A percentile compares a stretch with the other conserved stretches of the same genome.
Conservation (phyloP, 2,329 filamentous ascomycete genomes). For the Pyricularia pennisetigena region DNA sequence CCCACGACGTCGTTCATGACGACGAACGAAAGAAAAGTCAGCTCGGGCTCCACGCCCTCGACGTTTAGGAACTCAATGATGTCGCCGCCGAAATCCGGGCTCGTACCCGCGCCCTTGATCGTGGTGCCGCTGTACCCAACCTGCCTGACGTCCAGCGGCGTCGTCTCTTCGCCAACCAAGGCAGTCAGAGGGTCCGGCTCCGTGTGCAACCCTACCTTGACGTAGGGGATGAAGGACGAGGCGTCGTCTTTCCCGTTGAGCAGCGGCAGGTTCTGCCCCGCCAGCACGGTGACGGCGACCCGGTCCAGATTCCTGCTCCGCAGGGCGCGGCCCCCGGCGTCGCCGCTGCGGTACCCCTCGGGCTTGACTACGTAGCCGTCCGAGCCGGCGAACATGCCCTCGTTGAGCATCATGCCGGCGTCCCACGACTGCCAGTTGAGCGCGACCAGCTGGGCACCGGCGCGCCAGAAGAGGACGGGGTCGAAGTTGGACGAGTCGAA, state of each 20-base stretch:
- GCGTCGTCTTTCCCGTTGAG: constrained; percentile 39
- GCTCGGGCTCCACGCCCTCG: constrained; percentile 51
- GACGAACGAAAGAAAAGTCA: constrained; percentile 73
- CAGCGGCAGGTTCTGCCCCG: constrained; percentile 66
- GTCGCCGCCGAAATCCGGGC: constrained; percentile 54
- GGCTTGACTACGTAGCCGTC: constrained; percentile 82
- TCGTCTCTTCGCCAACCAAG: constrained; percentile 24
- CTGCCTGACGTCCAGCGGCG: constrained; percentile 30
- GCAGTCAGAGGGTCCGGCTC: constrained; percentile 35
- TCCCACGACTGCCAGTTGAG: constrained; percentile 91
- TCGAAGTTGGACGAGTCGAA: constrained; percentile 82
- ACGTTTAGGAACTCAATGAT: constrained; percentile 45
- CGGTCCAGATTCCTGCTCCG: constrained; percentile 21
- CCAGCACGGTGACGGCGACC: constrained; percentile 63
- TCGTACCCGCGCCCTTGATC: constrained; percentile 31
- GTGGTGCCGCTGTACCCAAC: constrained; percentile 46
- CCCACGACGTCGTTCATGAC: constrained; percentile 79
- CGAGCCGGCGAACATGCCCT: constrained; percentile 80
- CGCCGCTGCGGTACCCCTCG: constrained; percentile 24
- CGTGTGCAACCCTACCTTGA: constrained; percentile 77
- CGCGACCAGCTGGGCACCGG: constrained; percentile 82
- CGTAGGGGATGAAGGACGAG: constrained; percentile 62
- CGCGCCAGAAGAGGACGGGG: constrained; percentile 75
- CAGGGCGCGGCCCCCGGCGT: not conserved
- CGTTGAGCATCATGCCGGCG: constrained; percentile 91